Evolutionary conservation across 78 protist genomes (phyloP).

Genomic region (Bigelowiella natans): DNA sequence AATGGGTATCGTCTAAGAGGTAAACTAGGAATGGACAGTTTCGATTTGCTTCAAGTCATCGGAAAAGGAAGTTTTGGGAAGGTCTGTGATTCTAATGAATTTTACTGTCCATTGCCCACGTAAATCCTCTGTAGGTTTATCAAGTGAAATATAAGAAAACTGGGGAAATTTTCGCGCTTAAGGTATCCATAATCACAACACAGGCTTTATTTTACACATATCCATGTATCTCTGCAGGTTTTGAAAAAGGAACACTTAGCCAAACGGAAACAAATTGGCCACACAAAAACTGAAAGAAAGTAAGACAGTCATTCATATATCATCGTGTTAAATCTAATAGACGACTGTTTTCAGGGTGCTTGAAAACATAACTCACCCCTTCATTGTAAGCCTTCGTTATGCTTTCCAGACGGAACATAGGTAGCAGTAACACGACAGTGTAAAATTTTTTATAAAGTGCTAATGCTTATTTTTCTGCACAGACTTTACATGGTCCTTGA

Average conservation of each 20-base stretch:
- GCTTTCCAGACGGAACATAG: conserved; percentile 56
- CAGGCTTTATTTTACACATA: no score
- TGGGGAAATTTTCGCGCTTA: no score
- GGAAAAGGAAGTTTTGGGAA: no score
- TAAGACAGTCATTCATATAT: conserved; percentile 1
- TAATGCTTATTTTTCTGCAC: neutral
- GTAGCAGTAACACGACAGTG: neutral
- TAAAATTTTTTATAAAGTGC: neutral
- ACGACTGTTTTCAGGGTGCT: conserved; percentile 37
- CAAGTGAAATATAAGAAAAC: no score
- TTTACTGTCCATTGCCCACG: no score
- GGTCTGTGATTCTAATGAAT: no score
- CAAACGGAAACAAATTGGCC: conserved; percentile 66
- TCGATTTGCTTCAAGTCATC: no score
- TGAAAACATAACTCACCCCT: conserved; percentile 64
- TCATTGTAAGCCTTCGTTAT: conserved; percentile 56
- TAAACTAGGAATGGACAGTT: no score
- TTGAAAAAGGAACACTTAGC: conserved; percentile 39
- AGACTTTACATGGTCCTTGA: conserved; percentile 13
- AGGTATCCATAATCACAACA: no score
- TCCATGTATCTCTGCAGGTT: no score
- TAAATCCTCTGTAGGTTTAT: no score
- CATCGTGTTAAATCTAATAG: neutral
- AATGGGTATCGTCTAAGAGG: no score
- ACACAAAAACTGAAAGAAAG: conserved; percentile 70